phyloP scores from a whole-genome alignment of 176 grass and related monocot species.

The Eremochloa ophiuroides region DNA sequence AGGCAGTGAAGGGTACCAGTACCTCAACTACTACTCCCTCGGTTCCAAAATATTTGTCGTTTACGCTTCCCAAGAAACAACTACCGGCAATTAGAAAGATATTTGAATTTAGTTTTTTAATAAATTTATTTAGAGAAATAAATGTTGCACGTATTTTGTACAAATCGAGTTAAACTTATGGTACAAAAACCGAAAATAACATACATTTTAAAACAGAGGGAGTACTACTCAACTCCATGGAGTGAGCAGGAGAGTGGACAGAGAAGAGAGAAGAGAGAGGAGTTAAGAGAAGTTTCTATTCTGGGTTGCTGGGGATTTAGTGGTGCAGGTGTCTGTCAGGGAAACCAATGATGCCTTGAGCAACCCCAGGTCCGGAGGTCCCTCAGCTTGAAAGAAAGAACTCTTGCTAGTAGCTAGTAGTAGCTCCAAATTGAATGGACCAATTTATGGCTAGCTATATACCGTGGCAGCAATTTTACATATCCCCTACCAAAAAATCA shows the following conservation, averaged over 20 bases:
- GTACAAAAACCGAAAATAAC: too few relatives aligned
- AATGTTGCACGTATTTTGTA: too few relatives aligned
- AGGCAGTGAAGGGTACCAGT: neutral
- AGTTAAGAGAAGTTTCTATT: conserved; percentile 16
- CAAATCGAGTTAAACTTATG: too few relatives aligned
- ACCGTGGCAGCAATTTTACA: neutral
- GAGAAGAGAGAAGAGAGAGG: neutral
- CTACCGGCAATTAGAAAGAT: too few relatives aligned
- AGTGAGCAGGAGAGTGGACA: too few relatives aligned
- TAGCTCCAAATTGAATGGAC: neutral
- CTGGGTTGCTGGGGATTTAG: conserved; percentile 14
- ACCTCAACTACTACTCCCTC: neutral
- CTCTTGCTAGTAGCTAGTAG: neutral
- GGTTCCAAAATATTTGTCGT: too few relatives aligned
- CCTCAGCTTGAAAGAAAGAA: neutral
- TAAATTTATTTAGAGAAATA: too few relatives aligned
- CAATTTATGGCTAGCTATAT: neutral
- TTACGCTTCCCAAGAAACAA: too few relatives aligned
- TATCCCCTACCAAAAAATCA: neutral
- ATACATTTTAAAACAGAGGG: too few relatives aligned
- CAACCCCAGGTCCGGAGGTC: neutral
- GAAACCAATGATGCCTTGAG: conserved; percentile 16
- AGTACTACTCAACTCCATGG: too few relatives aligned
- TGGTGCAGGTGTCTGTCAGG: neutral
- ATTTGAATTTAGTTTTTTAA: too few relatives aligned